Base-by-base conservation (phyloP, 371 early-diverging fungal species). In the Phascolomyces articulosus region DNA sequence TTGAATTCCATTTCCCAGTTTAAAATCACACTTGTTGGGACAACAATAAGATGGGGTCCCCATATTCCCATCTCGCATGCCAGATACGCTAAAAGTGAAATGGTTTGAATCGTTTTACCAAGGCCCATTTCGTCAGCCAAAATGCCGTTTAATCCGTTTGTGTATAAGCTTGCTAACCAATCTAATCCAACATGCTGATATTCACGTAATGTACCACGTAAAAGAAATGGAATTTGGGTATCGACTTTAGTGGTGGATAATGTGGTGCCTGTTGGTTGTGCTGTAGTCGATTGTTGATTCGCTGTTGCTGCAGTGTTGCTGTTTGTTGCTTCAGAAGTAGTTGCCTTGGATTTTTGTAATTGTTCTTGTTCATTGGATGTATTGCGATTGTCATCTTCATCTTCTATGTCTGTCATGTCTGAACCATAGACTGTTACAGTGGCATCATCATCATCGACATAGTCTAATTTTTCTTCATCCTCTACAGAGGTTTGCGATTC, bases 101-200 rank as follows among this genome's bases (percentile, higher is more conserved):
- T 96, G 16, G 99, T 98, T 72, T 99, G 99, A 67, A 99, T 94
- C 0, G 97, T 97, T 75, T 97, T 96, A 40, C 97, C 97, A 21
- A 98, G 79, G 16, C 97, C 96, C 99, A 99, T 99, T 78, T 99
- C 99, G 77, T 99, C 99, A 0, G 99, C 99, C 60, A 99, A 82
- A 57, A 99, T 99, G 28, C 99, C 98, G 71, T 96, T 96, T 54
- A 95, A 79, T 9, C 92, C 83, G 66, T 97, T 97, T 65, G 93
- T 92, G 80, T 98, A 98, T 56, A 98, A 79, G 55, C 94, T 93
- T 7, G 95, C 88, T 24, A 93, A 80, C 92, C 93, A 92, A 63
- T 90, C 89, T 62, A 93, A 73, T 1, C 94, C 93, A 20, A 88
- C 88, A 54, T 86, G 88, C 64, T 93, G 93, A 63, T 93, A 93